phyloP scores from a whole-genome alignment of 1,139 yeast genomes.

The Magnusiomyces suaveolens region DNA sequence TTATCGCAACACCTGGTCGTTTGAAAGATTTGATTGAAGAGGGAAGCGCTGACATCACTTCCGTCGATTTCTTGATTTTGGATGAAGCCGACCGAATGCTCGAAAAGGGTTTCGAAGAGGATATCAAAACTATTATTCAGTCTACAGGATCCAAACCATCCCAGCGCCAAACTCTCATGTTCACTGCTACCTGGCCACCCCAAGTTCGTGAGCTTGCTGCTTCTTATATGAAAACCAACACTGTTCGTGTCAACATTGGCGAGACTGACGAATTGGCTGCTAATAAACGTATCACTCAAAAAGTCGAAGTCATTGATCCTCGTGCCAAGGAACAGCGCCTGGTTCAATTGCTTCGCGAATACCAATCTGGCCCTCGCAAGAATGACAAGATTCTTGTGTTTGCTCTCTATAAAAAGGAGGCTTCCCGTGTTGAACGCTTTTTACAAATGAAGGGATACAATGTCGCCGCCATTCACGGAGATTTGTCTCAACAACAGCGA shows the following conservation, averaged over 20 bases:
- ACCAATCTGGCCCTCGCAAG: slow-evolving; percentile 55
- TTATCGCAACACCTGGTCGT: slow-evolving; percentile 97
- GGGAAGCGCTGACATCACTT: slow-evolving; percentile 62
- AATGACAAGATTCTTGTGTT: slow-evolving; percentile 76
- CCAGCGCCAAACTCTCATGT: slow-evolving; percentile 74
- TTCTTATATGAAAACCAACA: slow-evolving; percentile 59
- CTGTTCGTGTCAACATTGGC: slow-evolving; percentile 87
- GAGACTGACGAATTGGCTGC: slow-evolving; percentile 90
- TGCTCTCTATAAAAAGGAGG: slow-evolving; percentile 94
- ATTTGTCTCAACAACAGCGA: slow-evolving; percentile 84
- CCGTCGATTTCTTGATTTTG: slow-evolving; percentile 68
- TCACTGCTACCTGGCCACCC: slow-evolving; percentile 83
- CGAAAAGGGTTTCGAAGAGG: slow-evolving; percentile 95
- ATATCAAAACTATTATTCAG: slow-evolving; percentile 71
- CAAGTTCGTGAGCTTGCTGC: slow-evolving; percentile 89
- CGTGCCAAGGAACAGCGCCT: slow-evolving; percentile 69
- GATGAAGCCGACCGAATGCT: slow-evolving; percentile 99
- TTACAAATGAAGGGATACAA: slow-evolving; percentile 63
- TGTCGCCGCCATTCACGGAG: slow-evolving; percentile 95
- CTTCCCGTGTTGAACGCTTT: slow-evolving; percentile 75
- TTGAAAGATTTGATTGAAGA: slow-evolving; percentile 84
- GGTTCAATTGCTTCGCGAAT: slow-evolving; percentile 59
- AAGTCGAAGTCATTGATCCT: slow-evolving; percentile 88
- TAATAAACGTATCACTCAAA: slow-evolving; percentile 83
- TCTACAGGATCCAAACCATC: slow-evolving; percentile 35